Conservation (phyloP, 2,329 filamentous ascomycete species). For the Fusarium sp. region DNA sequence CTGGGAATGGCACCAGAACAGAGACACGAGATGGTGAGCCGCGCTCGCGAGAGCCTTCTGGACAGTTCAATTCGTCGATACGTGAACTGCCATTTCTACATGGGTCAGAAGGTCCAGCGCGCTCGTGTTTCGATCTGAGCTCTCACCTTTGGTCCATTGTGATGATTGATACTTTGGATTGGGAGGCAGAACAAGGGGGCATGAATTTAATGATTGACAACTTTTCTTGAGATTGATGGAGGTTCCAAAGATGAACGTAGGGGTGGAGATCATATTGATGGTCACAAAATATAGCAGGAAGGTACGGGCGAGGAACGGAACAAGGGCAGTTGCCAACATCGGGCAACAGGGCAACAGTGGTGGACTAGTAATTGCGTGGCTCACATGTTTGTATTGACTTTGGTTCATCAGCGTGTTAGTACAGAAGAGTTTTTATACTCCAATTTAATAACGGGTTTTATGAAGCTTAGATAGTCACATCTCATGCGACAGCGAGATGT, state of each 20-base stretch:
- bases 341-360: background rate
- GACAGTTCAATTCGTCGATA: slow-evolving; percentile 56
- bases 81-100: slow-evolving; percentile 56
- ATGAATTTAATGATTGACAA: background rate
- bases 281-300: background rate
- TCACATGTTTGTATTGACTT: background rate
- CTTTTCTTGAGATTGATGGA: background rate
- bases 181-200: background rate
- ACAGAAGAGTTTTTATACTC: background rate
- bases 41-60: slow-evolving; percentile 49
- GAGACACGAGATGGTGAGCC: slow-evolving; percentile 48
- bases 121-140: background rate
- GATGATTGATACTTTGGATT: background rate
- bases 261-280: background rate
- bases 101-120: slow-evolving; percentile 54
- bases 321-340: background rate
- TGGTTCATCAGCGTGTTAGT: background rate
- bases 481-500: background rate
- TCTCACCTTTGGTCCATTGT: background rate
- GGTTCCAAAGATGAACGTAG: background rate
- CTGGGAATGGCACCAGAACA: slow-evolving; percentile 51
- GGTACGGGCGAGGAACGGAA: background rate
- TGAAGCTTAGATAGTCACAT: background rate
- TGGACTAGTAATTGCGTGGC: background rate
- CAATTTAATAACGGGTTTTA: background rate